phyloP scores from a whole-genome alignment of 208 protist genomes.

The Angomonas ambiguus region DNA sequence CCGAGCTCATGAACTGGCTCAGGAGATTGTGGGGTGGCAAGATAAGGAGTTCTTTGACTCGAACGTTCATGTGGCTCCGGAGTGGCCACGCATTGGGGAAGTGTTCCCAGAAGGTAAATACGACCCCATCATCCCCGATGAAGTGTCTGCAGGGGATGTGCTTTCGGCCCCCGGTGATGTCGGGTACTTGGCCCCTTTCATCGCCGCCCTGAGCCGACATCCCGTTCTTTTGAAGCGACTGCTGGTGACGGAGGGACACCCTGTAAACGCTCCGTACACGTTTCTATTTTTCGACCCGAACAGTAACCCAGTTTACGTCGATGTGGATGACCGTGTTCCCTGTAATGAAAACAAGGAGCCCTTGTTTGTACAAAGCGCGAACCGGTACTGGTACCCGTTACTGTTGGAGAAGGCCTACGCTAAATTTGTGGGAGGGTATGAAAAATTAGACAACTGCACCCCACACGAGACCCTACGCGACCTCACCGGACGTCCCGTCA shows the following conservation, averaged over 20 bases:
- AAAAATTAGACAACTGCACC: conserved; percentile 75
- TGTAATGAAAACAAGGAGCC: conserved; percentile 38
- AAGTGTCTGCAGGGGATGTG: conserved; percentile 24
- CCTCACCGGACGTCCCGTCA: conserved; percentile 80
- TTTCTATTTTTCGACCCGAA: conserved; percentile 84
- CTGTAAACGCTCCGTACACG: conserved; percentile 65
- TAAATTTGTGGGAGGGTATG: conserved; percentile 88
- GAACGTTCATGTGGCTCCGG: conserved; percentile 59
- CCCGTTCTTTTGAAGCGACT: conserved; percentile 67
- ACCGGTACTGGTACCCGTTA: conserved; percentile 65
- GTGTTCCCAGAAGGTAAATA: conserved; percentile 62
- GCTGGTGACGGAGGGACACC: conserved; percentile 48
- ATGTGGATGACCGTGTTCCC: conserved; percentile 83
- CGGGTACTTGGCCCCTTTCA: conserved; percentile 74
- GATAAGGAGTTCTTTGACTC: conserved; percentile 74
- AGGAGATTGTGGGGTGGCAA: conserved; percentile 70
- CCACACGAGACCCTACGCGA: conserved; percentile 83
- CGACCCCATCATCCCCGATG: conserved; percentile 31
- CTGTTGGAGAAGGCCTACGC: conserved; percentile 91
- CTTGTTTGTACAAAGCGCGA: conserved; percentile 55
- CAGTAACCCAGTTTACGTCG: conserved; percentile 75
- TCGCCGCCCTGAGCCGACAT: conserved; percentile 59
- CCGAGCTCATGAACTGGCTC: conserved; percentile 54
- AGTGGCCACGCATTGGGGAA: conserved; percentile 75
- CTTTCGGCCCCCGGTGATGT: conserved; percentile 36